Evolutionary conservation across 495 filamentous ascomycete genomes (phyloP), one percentile per base, ranked within the genome.

Genomic region (Darksidea phi): DNA sequence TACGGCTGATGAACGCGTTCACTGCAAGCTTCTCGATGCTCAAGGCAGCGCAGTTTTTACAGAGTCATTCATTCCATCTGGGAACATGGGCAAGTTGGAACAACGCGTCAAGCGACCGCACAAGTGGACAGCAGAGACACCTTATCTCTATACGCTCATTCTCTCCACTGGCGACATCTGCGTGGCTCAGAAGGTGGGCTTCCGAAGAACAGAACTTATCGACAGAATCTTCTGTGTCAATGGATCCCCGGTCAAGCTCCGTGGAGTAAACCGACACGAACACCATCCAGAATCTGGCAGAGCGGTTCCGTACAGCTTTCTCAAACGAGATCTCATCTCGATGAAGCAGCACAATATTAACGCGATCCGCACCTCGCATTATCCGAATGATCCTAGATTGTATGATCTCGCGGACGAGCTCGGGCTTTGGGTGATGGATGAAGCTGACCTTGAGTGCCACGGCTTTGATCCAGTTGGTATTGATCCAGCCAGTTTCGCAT

Each of bases 401-500:
- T 82, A 83, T 49, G 79, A 83, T n/a, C 70, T 89, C 1, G 82
- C 81, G 41, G 84, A 89, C 61, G 84, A 89, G 64, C 70, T 88
- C 26, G 87, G 87, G 0, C 73, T 90, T 28, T 89, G 81, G 76
- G 78, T 89, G 13, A 85, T 89, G 60, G 86, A 88, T 53, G 86
- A 90, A 68, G 83, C 84, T 0, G 86, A 90, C 65, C 77, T 88
- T 0, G 86, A 88, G 70, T 88, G 84, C 60, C 86, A 88, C 48
- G 86, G 86, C 1, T 87, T 88, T 50, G 64, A 71, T 38, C 62
- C 82, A 21, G 80, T 80, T 0, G 79, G 81, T 38, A 63, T 46
- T 0, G 64, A 75, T 20, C 83, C 82, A 13, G 82, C 82, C 5
- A 72, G 80, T 54, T 86, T 75, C 68, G 83, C 82, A 0, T 80